These are phyloP conservation scores for Casuarina equisetifolia DNA, from an alignment of 306 rosid species.

Conservation along the genomic window DNA sequence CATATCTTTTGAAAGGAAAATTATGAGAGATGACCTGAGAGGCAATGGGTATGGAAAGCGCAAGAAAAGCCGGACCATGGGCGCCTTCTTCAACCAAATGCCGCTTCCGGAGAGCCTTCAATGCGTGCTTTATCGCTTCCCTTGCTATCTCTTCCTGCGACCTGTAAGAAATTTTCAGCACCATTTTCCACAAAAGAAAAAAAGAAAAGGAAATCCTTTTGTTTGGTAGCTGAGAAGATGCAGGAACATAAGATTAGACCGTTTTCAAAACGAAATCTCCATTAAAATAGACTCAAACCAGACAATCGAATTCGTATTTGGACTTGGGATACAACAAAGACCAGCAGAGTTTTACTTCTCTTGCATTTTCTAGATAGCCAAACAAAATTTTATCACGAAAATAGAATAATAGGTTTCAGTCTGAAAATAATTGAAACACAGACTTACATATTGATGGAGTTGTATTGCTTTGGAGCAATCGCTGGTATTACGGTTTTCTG, in stretches of 20 bases:
- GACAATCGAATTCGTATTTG: not conserved
- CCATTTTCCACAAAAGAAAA: not conserved
- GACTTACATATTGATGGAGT: conserved; percentile 32
- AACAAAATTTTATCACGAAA: not conserved
- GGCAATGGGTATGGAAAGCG: conserved; percentile 69
- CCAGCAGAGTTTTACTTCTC: not conserved
- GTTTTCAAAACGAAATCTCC: not conserved
- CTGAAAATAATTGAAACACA: not conserved
- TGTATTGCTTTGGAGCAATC: conserved; percentile 1
- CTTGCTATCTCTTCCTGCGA: conserved; percentile 58
- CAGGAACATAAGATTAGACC: not conserved
- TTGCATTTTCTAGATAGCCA: conserved; percentile 7
- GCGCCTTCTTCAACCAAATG: conserved; percentile 97
- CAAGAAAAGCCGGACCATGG: conserved; percentile 78
- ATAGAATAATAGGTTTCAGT: too few species aligned
- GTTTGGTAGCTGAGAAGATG: conserved; percentile 1
- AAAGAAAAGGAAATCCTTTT: too few species aligned
- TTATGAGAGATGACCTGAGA: conserved; percentile 50
- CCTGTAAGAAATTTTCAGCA: conserved; percentile 28
- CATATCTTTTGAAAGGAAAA: not conserved
- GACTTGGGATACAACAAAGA: too few species aligned
- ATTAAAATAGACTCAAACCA: not conserved
- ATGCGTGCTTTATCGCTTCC: conserved; percentile 74
- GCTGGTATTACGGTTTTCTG: conserved; percentile 22
- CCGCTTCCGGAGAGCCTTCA: conserved; percentile 77